Evolutionary conservation across 495 filamentous ascomycete genomes (phyloP).

Genomic region (Cercophora newfieldiana): DNA sequence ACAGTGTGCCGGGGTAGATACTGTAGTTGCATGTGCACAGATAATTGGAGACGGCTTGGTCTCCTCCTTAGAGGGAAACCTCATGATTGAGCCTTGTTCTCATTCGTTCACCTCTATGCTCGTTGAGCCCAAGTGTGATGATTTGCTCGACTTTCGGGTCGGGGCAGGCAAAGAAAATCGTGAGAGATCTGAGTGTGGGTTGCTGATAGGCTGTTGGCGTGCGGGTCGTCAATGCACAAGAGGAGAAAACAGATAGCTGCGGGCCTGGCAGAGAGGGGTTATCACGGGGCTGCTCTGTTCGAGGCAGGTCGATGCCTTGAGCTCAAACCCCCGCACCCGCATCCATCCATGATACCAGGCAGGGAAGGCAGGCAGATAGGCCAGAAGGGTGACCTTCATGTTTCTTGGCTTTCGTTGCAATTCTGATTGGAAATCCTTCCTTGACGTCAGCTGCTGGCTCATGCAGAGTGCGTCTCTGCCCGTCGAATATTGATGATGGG

Average conservation of each 20-base stretch:
- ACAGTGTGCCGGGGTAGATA: neutral
- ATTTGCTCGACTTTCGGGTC: neutral
- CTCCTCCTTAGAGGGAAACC: neutral
- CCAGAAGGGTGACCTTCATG: neutral
- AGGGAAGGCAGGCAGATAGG: neutral
- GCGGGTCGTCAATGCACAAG: neutral
- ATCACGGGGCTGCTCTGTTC: neutral
- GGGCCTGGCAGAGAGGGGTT: slow-evolving; percentile 7
- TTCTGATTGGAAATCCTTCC: neutral
- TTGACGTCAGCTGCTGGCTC: neutral
- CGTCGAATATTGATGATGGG: neutral
- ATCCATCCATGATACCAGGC: neutral
- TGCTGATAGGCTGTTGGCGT: neutral
- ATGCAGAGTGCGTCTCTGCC: neutral
- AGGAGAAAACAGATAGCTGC: neutral
- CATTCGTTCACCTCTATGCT: neutral
- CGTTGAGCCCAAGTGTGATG: neutral
- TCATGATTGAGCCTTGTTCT: neutral
- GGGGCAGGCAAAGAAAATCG: neutral
- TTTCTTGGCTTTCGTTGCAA: neutral
- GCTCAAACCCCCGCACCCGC: neutral
- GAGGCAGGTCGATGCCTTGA: neutral
- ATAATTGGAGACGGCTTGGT: neutral
- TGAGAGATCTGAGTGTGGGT: neutral
- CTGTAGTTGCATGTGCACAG: neutral